These are phyloP conservation scores for Blastobotrys persicus DNA, from an alignment of 1,139 yeast genomes.

Conservation along the genomic window DNA sequence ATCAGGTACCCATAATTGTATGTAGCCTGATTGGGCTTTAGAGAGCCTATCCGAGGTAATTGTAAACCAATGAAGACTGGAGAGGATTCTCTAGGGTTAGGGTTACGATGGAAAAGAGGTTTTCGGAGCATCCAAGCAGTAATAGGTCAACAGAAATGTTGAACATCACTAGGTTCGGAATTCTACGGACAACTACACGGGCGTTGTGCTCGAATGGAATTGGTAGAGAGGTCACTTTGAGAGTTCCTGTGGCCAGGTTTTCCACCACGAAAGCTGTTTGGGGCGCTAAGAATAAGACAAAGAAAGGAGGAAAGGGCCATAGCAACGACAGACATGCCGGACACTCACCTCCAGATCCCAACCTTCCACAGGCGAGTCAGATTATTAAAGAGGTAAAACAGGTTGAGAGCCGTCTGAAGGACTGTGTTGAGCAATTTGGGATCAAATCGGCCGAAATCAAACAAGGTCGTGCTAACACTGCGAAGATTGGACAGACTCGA, in stretches of 20 bases:
- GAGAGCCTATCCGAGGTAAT: too few species aligned
- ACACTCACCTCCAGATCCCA: slow-evolving; percentile 7
- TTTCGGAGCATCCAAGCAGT: background rate
- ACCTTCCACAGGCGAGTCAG: slow-evolving; percentile 5
- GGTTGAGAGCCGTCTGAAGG: slow-evolving; percentile 13
- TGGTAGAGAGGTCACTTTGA: background rate
- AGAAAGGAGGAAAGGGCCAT: slow-evolving; percentile 12
- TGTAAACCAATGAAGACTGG: too few species aligned
- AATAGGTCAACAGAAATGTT: background rate
- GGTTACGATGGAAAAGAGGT: background rate
- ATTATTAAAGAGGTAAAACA: slow-evolving; percentile 12
- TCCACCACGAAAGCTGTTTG: background rate
- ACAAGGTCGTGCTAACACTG: slow-evolving; percentile 18
- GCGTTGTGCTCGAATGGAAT: background rate
- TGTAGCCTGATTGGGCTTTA: too few species aligned
- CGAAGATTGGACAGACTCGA: slow-evolving; percentile 16
- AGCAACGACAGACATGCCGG: slow-evolving; percentile 3
- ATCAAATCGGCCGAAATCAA: slow-evolving; percentile 17
- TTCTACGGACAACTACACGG: background rate
- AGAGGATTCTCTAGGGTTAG: too few species aligned
- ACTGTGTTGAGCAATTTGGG: slow-evolving; percentile 16
- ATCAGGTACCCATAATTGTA: too few species aligned
- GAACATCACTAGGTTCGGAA: background rate
- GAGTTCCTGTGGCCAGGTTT: background rate
- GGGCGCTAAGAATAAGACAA: slow-evolving; percentile 8